A percentile compares a stretch with the other conserved stretches of the same genome.
phyloP scores from a whole-genome alignment of 495 filamentous ascomycete genomes.

The Penicillium ucsense region DNA sequence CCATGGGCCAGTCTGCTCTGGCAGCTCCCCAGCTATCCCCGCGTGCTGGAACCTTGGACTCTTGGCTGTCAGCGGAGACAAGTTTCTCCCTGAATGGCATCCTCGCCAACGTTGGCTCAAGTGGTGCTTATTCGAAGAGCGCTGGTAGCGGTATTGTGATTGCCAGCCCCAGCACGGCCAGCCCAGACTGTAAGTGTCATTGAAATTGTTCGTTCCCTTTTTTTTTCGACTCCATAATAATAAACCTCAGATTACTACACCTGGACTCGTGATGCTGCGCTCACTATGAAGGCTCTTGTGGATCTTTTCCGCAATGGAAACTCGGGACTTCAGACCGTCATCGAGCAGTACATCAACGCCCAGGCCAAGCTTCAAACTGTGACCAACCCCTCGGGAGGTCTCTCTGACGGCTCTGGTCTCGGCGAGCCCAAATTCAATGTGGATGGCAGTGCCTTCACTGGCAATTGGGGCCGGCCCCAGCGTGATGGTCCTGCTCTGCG shows the following conservation, averaged over 20 bases:
- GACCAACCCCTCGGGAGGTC: constrained; percentile 48
- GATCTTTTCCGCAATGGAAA: constrained; percentile 50
- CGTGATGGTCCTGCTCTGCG: constrained; percentile 61
- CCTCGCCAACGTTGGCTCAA: constrained; percentile 50
- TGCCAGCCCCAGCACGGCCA: constrained; percentile 47
- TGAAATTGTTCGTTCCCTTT: not conserved
- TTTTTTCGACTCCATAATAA: constrained; percentile 25
- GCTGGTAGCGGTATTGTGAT: constrained; percentile 47
- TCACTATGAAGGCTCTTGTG: constrained; percentile 51
- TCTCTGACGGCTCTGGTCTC: constrained; percentile 36
- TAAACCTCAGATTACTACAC: constrained; percentile 39
- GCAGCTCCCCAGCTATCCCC: constrained; percentile 14
- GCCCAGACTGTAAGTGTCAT: constrained; percentile 48
- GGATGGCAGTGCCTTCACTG: constrained; percentile 49
- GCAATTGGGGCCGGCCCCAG: constrained; percentile 62
- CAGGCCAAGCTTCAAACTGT: constrained; percentile 52
- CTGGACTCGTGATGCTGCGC: constrained; percentile 59
- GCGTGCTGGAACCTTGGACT: constrained; percentile 22
- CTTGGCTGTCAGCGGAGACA: constrained; percentile 45
- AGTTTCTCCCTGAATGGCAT: constrained; percentile 41
- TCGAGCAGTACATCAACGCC: constrained; percentile 44
- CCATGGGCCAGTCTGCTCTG: constrained; percentile 11
- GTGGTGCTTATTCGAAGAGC: constrained; percentile 37
- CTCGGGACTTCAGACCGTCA: constrained; percentile 38
- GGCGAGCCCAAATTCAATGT: constrained; percentile 43